Conservation (phyloP, 2,329 filamentous ascomycete genomes). For the Fusarium circinatum region DNA sequence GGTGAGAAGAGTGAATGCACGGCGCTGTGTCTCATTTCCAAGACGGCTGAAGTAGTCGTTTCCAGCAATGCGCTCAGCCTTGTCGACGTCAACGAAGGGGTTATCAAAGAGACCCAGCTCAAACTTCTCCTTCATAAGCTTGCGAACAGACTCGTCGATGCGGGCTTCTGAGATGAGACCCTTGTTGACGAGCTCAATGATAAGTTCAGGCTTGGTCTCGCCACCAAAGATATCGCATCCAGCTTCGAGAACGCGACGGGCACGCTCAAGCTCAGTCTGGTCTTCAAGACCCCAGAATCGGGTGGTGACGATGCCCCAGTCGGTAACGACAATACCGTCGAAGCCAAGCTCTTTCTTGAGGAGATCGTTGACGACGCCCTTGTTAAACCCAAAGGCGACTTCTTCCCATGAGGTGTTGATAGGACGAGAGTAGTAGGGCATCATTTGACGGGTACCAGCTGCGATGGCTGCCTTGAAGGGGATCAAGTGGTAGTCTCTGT, state of each 20-base stretch:
- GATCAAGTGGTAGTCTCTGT: slow-evolving; percentile 61
- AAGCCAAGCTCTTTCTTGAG: slow-evolving; percentile 60
- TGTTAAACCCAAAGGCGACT: slow-evolving; percentile 63
- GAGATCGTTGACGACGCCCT: slow-evolving; percentile 60
- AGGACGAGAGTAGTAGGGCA: slow-evolving; percentile 62
- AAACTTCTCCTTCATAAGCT: slow-evolving; percentile 62
- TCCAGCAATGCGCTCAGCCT: slow-evolving; percentile 50
- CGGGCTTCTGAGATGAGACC: slow-evolving; percentile 53
- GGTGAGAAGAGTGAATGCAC: slow-evolving; percentile 44
- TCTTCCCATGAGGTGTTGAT: slow-evolving; percentile 58
- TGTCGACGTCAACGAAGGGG: slow-evolving; percentile 58
- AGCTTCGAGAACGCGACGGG: slow-evolving; percentile 55
- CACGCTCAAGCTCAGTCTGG: slow-evolving; percentile 50
- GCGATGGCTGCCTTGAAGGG: slow-evolving; percentile 62
- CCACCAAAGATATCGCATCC: slow-evolving; percentile 65
- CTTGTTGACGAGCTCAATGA: slow-evolving; percentile 58
- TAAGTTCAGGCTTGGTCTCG: slow-evolving; percentile 57
- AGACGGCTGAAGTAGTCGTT: slow-evolving; percentile 53
- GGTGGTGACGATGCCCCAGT: slow-evolving; percentile 64
- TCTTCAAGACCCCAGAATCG: slow-evolving; percentile 62
- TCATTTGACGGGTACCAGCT: slow-evolving; percentile 61
- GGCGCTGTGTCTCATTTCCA: slow-evolving; percentile 42
- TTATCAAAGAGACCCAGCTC: slow-evolving; percentile 62
- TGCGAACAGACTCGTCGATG: slow-evolving; percentile 57
- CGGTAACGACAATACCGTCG: slow-evolving; percentile 61